Conservation (phyloP, 306 rosid genomes). For the Erythrophleum fordii region DNA sequence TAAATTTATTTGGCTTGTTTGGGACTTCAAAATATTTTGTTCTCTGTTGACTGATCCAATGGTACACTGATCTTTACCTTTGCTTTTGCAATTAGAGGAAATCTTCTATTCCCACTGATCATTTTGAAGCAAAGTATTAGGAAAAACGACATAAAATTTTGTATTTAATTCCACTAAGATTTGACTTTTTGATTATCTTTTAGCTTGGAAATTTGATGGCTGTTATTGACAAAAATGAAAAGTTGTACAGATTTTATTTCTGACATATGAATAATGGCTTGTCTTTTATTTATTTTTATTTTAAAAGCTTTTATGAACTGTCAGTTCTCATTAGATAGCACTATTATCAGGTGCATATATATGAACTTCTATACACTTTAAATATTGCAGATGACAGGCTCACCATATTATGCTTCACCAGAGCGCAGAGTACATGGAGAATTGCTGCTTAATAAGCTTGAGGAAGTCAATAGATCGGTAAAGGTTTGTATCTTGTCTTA, state of each 20-base stretch:
- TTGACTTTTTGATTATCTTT: not conserved
- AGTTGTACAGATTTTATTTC: not conserved
- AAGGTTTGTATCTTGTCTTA: conserved; percentile 57
- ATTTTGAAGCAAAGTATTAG: not conserved
- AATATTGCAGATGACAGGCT: conserved; percentile 58
- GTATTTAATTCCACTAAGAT: not conserved
- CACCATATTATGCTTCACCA: conserved; percentile 49
- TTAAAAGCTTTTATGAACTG: not conserved
- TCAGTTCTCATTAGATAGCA: not conserved
- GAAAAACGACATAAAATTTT: too few species aligned
- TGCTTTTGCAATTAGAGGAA: conserved; percentile 4
- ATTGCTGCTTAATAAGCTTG: conserved; percentile 66
- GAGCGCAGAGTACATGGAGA: conserved; percentile 68
- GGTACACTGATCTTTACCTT: not conserved
- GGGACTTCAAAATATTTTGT: not conserved
- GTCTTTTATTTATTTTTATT: not conserved
- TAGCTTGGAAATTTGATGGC: not conserved
- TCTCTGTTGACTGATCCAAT: conserved; percentile 3
- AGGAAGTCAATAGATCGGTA: conserved; percentile 81
- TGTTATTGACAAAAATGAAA: conserved; percentile 4
- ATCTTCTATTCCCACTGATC: not conserved
- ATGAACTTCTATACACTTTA: conserved; percentile 5
- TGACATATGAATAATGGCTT: not conserved
- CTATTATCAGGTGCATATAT: not conserved
- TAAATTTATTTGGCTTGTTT: conserved; percentile 24